Base-by-base conservation (phyloP, 192 early-diverging fungal genomes). In the Helicostylum pulchrum region DNA sequence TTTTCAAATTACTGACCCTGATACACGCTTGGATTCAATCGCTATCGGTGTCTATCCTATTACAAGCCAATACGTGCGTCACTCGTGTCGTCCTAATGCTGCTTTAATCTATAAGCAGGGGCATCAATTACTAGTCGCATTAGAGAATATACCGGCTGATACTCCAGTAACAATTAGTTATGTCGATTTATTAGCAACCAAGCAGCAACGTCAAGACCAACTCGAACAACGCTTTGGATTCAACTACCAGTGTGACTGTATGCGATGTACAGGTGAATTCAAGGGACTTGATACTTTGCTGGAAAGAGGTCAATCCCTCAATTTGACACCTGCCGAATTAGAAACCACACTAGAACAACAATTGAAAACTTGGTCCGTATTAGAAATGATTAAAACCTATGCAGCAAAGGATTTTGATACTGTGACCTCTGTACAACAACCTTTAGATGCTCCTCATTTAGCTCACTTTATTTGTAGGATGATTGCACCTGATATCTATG, bases 1-100 rank as follows among this genome's bases (percentile, higher is more conserved):
- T 17, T 67, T 67, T 46, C 19, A 14, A 9, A 67, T 67, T 50
- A 23, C 23, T 17, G 65, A 67, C 46, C 65, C 55, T n/a, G 65
- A 67, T 10, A 56, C 49, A 32, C 56, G 53, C 43, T 19, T 61
- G 17, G 56, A 53, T 34, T 15, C 20, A 0, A 23, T 65, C 31
- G 48, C 17, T 17, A 21, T 46, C 7, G 64, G 64, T 17, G 4
- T 61, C 5, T 71, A 66, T 74, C 87, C 88, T 2, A 49, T 90
- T 0, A 88, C 82, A 1, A 67, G 87, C 11, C 61, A 86, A 12
- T 75, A 85, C 46, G 86, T 89, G 58, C 26, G 8, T 10, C 87
- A 90, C 64, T 87, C 87, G 8, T 90, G 88, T 66, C 68, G 62
- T 17, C 87, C 88, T n/a, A 88, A 88, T 62, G 74, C 80, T 19